Evolutionary conservation across 2,329 filamentous ascomycete species (phyloP), one percentile per base, ranked within the genome.

Genomic region (Ophiostoma quercus): DNA sequence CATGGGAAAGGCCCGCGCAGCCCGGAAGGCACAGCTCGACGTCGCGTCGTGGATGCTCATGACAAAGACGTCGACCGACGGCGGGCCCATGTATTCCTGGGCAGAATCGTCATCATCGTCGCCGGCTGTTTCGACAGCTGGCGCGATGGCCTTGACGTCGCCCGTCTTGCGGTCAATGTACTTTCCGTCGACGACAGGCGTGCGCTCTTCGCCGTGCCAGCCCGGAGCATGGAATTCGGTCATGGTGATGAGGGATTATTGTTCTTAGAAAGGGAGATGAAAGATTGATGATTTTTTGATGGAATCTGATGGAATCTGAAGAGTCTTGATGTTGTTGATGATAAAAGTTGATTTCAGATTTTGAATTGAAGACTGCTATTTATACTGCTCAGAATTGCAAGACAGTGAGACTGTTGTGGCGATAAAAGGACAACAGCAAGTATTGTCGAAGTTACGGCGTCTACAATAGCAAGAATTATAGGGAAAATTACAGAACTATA

Each of bases 21-120:
- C 62, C n/a, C 62, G 68, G 47, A 66, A 43, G 1, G 25, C 19
- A 62, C 68, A 66, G 9, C 51, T 32, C 32, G 41, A 47, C 41
- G 68, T 69, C 32, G 54, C 47, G 4, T 69, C 68, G 63, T 69
- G 68, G n/a, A 57, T 62, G 34, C 68, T 69, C 34, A n/a, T 39
- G 5, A 69, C 63, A 29, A 66, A 34, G 32, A 69, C 66, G n/a
- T 69, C 68, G 43, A 69, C 68, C 32, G 68, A 32, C 3, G 68
- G 68, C 62, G 68, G 68, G 41, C 43, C 68, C 62, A 57, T 43
- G 60, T 67, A 69, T 37, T 66, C 68, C 25, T 54, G 57, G 29
- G 47, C 47, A 11, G 22, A 3, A 16, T 57, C 51, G 51, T 29
- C 51, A 6, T 57, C n/a, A n/a, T 11, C 7, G 19, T 22, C 47